Evolutionary conservation across 176 grass and related monocot species (phyloP).

Genomic region (Pontederia crassipes): DNA sequence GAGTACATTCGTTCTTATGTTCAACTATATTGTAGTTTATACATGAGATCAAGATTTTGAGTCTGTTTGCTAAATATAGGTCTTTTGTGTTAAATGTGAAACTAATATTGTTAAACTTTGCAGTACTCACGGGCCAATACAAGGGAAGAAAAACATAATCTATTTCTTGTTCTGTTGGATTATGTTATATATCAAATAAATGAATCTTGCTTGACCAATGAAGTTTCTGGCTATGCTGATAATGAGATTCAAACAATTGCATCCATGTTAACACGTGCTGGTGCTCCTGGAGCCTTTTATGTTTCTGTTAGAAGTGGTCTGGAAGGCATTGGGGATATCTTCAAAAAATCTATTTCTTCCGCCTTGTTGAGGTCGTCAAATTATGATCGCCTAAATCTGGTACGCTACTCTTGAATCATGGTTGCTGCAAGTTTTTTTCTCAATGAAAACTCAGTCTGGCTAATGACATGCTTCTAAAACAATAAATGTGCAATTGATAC

Average conservation of each 20-base stretch:
- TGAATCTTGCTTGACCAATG: constrained; percentile 53
- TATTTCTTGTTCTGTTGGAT: constrained; percentile 90
- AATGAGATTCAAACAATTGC: constrained; percentile 81
- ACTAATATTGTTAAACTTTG: constrained; percentile 24
- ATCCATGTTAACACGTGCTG: constrained; percentile 59
- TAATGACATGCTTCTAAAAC: constrained; percentile 8
- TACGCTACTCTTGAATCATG: constrained; percentile 8
- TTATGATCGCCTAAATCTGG: constrained; percentile 62
- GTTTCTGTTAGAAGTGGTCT: constrained; percentile 76
- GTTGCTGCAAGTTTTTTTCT: too few species aligned
- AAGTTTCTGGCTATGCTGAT: constrained; percentile 56
- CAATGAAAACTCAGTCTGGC: background rate
- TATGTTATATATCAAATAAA: constrained; percentile 92
- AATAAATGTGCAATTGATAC: background rate
- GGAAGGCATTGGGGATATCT: constrained; percentile 81
- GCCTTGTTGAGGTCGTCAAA: constrained; percentile 59
- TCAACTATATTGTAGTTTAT: too few species aligned
- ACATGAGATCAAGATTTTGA: too few species aligned
- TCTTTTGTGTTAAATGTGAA: constrained; percentile 1
- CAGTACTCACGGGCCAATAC: constrained; percentile 90
- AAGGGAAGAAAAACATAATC: constrained; percentile 76
- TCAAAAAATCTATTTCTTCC: constrained; percentile 71
- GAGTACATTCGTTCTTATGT: too few species aligned
- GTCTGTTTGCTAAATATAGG: too few species aligned
- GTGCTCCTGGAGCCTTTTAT: constrained; percentile 93